Conservation (phyloP, 78 protist genomes). For the Isochrysis galbana region DNA sequence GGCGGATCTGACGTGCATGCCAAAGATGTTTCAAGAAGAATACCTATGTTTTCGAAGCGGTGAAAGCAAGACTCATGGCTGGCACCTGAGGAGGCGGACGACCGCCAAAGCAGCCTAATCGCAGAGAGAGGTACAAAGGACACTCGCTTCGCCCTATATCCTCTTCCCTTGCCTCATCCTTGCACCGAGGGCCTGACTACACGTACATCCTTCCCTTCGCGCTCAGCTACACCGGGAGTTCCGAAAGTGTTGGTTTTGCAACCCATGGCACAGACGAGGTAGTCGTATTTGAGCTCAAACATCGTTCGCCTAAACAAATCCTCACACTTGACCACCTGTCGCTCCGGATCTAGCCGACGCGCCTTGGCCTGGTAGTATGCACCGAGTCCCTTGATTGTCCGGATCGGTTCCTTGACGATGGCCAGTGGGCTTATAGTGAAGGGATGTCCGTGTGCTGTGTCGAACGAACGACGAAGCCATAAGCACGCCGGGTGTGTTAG, state of each 20-base stretch:
- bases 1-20: slow-evolving; percentile 26
- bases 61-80: too few relatives aligned
- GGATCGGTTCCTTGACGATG: slow-evolving; percentile 45
- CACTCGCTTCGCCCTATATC: too few relatives aligned
- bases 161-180: too few relatives aligned
- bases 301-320: neutral
- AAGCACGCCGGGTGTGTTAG: too few relatives aligned
- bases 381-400: neutral
- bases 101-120: neutral
- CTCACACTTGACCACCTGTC: neutral
- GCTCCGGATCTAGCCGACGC: neutral
- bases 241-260: slow-evolving; percentile 35
- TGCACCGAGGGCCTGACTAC: too few relatives aligned
- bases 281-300: neutral
- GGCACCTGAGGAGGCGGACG: neutral
- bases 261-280: slow-evolving; percentile 11
- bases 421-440: neutral
- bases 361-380: slow-evolving; percentile 40
- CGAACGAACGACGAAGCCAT: too few relatives aligned
- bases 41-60: too few relatives aligned
- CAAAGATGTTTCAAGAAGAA: slow-evolving; percentile 23
- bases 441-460: neutral
- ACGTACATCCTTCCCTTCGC: slow-evolving; percentile 27
- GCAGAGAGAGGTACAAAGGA: slow-evolving; percentile 1
- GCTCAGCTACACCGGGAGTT: slow-evolving; percentile 41